Base-by-base conservation (phyloP, 495 filamentous ascomycete genomes). In the Xylaria venustula region DNA sequence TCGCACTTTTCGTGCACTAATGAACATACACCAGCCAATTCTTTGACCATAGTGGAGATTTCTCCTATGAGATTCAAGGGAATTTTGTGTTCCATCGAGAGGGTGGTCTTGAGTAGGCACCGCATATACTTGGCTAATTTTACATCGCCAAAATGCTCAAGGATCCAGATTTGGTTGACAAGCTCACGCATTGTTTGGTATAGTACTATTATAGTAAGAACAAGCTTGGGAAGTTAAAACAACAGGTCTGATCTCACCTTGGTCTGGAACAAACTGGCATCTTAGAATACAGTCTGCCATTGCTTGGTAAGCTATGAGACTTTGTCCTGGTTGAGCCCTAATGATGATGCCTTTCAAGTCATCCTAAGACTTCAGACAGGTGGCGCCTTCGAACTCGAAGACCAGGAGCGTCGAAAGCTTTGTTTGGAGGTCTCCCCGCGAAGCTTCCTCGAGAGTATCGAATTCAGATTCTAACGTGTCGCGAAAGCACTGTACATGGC, bases 351-450 rank as follows among this genome's bases (percentile, higher is more conserved):
- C 70, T 30, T 79, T 77, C n/a, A 93, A 71, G 51, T 77, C 78
- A 60, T 88, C 83, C 89, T 89, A 93, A 17, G 82, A 73, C 62
- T 86, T 82, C 5, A 96, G 74, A 17, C 77, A 75, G 22, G 86
- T 74, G 11, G 85, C 82, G n/a, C 85, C 88, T 75, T 94, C 91
- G 63, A 94, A 88, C 61, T 92, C 87, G 65, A 90, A 88, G 1
- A 85, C 81, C 5, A 91, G 70, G 11, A 93, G 73, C 20, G 80
- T 79, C 34, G 82, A 77, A 54, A 90, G 79, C 64, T 89, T 91
- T 8, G 76, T 70, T 20, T 78, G 66, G 55, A 90, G 77, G 66
- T 90, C 87, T 11, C 67, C 64, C 40, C 71, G 71, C 2, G 68
- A 73, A 11, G 64, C 72, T 50, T 83, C 79, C 32, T 81, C 78